Percentiles rank a stretch among this genome's conserved stretches.
phyloP scores from a whole-genome alignment of 352 stramenopile species.

The Phytophthora fragariaefolia region DNA sequence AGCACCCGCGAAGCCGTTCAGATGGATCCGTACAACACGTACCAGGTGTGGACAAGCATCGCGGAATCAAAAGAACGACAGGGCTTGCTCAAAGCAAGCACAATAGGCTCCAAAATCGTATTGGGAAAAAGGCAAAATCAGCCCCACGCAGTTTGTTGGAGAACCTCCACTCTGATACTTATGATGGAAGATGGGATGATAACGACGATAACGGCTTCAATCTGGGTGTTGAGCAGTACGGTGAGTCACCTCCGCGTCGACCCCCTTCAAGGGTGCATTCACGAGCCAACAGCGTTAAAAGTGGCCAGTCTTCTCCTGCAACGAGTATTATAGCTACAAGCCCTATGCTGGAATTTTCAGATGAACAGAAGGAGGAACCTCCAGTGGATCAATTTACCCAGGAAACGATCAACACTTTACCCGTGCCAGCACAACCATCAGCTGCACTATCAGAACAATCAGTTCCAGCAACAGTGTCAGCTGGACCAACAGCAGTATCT shows the following conservation, averaged over 20 bases:
- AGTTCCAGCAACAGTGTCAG: background rate
- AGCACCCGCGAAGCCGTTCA: background rate
- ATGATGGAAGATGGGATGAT: slow-evolving; percentile 15
- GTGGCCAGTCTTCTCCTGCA: slow-evolving; percentile 15
- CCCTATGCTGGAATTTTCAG: slow-evolving; percentile 6
- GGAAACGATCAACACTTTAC: background rate
- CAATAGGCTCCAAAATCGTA: background rate
- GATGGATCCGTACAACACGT: background rate
- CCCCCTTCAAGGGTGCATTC: slow-evolving; percentile 33
- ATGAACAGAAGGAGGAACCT: slow-evolving; percentile 8
- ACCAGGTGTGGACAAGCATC: background rate
- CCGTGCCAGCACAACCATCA: background rate
- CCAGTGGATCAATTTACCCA: background rate
- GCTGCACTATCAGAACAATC: background rate
- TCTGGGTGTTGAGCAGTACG: slow-evolving; percentile 26
- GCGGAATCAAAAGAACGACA: slow-evolving; percentile 1
- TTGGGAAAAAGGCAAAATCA: slow-evolving; percentile 31
- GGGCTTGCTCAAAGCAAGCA: background rate
- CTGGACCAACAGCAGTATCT: too few species aligned
- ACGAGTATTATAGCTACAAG: slow-evolving; percentile 19
- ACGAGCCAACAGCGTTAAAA: slow-evolving; percentile 20
- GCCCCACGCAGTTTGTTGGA: slow-evolving; percentile 15
- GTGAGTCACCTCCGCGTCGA: slow-evolving; percentile 33
- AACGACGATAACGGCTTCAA: slow-evolving; percentile 37
- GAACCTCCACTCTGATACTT: background rate